Conservation (phyloP, 2,329 filamentous ascomycete genomes). For the Sarocladiaceae sp. region DNA sequence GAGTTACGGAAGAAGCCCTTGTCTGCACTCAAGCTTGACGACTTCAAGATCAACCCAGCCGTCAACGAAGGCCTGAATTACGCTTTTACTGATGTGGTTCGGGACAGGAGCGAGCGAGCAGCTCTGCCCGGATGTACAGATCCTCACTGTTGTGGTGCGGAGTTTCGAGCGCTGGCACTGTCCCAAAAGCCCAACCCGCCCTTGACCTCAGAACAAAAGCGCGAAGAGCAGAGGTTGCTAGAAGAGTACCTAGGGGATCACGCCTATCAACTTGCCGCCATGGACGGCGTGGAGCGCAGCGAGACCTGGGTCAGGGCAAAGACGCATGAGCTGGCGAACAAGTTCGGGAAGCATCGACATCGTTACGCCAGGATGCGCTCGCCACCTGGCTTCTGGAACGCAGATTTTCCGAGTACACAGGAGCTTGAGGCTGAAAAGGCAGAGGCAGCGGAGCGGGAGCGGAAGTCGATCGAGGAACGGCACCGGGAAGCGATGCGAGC, state of each 20-base stretch:
- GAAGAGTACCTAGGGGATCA: slow-evolving; percentile 52
- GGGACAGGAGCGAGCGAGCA: slow-evolving; percentile 61
- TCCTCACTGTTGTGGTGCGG: slow-evolving; percentile 67
- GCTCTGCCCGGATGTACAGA: slow-evolving; percentile 69
- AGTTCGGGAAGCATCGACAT: slow-evolving; percentile 71
- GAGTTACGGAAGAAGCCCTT: slow-evolving; percentile 52
- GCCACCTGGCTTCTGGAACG: slow-evolving; percentile 85
- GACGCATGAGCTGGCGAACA: slow-evolving; percentile 64
- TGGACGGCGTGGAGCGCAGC: slow-evolving; percentile 55
- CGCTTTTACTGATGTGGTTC: slow-evolving; percentile 69
- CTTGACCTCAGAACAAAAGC: slow-evolving; percentile 25
- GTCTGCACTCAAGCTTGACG: slow-evolving; percentile 52
- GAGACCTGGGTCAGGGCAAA: slow-evolving; percentile 70
- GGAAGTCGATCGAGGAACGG: slow-evolving; percentile 61
- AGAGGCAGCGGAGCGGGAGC: slow-evolving; percentile 58
- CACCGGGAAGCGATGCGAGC: slow-evolving; percentile 75
- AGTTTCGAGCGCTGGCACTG: slow-evolving; percentile 61
- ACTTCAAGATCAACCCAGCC: slow-evolving; percentile 77
- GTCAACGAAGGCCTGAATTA: slow-evolving; percentile 65
- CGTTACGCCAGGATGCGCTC: slow-evolving; percentile 63
- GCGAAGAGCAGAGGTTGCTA: slow-evolving; percentile 44
- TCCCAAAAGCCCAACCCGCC: slow-evolving; percentile 37
- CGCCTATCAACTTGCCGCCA: slow-evolving; percentile 50
- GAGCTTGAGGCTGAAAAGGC: slow-evolving; percentile 61
- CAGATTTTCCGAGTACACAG: slow-evolving; percentile 85